Evolutionary conservation across 177 flowering plant genomes (phyloP).

Genomic region (Vitis hybrid): DNA sequence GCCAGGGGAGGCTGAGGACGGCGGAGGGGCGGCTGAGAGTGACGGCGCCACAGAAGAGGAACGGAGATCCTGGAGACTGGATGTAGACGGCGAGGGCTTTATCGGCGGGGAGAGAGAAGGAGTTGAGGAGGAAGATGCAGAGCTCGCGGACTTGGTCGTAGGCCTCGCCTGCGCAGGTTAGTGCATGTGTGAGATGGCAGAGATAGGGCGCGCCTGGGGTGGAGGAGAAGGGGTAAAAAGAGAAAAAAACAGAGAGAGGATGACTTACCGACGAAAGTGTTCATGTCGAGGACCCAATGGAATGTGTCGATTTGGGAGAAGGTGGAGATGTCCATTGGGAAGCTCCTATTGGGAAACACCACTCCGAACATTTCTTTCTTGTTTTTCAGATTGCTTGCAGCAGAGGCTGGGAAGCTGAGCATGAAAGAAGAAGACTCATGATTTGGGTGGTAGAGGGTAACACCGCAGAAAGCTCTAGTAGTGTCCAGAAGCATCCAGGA

Average conservation of each 20-base stretch:
- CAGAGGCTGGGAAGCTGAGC: no score
- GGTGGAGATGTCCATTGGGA: slow-evolving; percentile 84
- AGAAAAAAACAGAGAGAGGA: neutral
- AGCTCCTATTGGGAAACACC: slow-evolving; percentile 88
- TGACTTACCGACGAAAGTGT: slow-evolving; percentile 69
- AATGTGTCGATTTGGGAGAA: slow-evolving; percentile 91
- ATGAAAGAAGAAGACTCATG: no score
- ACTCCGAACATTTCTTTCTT: slow-evolving; percentile 68
- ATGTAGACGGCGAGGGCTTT: slow-evolving; percentile 91
- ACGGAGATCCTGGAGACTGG: slow-evolving; percentile 89
- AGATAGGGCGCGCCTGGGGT: neutral
- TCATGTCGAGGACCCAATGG: slow-evolving; percentile 98
- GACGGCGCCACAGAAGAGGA: slow-evolving; percentile 79
- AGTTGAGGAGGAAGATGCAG: slow-evolving; percentile 86
- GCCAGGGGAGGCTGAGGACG: slow-evolving; percentile 83
- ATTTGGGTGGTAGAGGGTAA: no score
- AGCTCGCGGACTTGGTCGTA: slow-evolving; percentile 72
- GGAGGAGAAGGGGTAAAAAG: neutral
- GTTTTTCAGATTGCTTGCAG: no score
- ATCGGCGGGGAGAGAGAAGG: slow-evolving; percentile 75
- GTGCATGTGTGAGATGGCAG: neutral
- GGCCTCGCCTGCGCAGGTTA: slow-evolving; percentile 63
- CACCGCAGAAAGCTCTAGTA: no score
- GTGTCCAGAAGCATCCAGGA: no score
- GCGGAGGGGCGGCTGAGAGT: slow-evolving; percentile 85